Evolutionary conservation across 2,329 filamentous ascomycete genomes (phyloP).

Genomic region (Proliferodiscus dingleyae): DNA sequence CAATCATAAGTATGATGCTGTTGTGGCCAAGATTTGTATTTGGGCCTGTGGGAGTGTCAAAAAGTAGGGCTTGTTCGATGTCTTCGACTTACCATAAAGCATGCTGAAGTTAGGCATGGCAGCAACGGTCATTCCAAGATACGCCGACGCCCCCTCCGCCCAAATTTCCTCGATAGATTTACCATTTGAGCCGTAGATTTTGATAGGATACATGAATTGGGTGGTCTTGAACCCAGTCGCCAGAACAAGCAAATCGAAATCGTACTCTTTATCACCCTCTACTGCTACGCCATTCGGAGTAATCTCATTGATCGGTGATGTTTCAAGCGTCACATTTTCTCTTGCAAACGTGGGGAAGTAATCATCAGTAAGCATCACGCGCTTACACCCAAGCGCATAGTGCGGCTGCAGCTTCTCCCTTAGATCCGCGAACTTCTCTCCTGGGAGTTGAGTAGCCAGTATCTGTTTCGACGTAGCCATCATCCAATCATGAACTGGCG

Average conservation of each 20-base stretch:
- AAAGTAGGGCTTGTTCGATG: conserved; percentile 29
- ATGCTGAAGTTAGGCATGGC: conserved; percentile 25
- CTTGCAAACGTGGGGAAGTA: conserved; percentile 46
- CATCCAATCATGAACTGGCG: conserved; percentile 12
- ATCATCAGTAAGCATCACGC: conserved; percentile 50
- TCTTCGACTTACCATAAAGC: conserved; percentile 33
- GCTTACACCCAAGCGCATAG: conserved; percentile 51
- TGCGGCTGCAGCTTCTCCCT: conserved; percentile 49
- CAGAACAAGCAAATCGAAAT: conserved; percentile 51
- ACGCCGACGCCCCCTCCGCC: conserved; percentile 41
- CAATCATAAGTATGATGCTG: conserved; percentile 28
- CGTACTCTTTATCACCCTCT: conserved; percentile 35
- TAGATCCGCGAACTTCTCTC: conserved; percentile 40
- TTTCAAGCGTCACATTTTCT: conserved; percentile 48
- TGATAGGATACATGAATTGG: conserved; percentile 54
- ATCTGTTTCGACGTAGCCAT: conserved; percentile 37
- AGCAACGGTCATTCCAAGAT: conserved; percentile 20
- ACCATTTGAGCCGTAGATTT: conserved; percentile 42
- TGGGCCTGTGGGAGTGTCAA: conserved; percentile 34
- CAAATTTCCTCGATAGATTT: conserved; percentile 46
- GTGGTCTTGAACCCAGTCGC: conserved; percentile 56
- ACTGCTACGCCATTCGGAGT: conserved; percentile 43
- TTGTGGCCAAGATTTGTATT: conserved; percentile 29
- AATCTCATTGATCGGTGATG: conserved; percentile 41
- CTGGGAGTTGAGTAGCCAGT: conserved; percentile 44